Evolutionary conservation across 306 rosid species (phyloP).

Genomic region (Castanopsis chinensis): DNA sequence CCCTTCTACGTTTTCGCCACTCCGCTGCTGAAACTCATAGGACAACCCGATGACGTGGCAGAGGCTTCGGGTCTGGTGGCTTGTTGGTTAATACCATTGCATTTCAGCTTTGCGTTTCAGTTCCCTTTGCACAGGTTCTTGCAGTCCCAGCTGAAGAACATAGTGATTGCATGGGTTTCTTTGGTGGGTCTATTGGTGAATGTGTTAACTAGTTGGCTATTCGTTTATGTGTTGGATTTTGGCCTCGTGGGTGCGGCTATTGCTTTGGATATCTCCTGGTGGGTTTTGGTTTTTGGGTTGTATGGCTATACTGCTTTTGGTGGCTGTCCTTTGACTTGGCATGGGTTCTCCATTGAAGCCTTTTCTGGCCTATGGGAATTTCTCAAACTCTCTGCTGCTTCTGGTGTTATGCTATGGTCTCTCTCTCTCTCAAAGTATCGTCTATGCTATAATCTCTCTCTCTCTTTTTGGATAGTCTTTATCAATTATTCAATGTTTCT

Average conservation of each 20-base stretch:
- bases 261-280: conserved; percentile 69
- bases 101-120: conserved; percentile 32
- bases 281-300: conserved; percentile 62
- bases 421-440: neutral
- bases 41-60: conserved; percentile 34
- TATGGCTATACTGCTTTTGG: conserved; percentile 44
- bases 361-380: conserved; percentile 75
- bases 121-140: conserved; percentile 35
- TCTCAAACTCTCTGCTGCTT: conserved; percentile 58
- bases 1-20: conserved; percentile 31
- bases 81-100: conserved; percentile 31
- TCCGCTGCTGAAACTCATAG: conserved; percentile 32
- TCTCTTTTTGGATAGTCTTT: no score
- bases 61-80: conserved; percentile 32
- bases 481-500: no score
- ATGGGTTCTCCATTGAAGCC: conserved; percentile 61
- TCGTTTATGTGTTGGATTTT: conserved; percentile 44
- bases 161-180: conserved; percentile 58
- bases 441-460: no score
- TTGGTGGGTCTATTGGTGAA: conserved; percentile 40
- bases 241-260: conserved; percentile 74
- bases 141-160: conserved; percentile 40
- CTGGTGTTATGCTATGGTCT: conserved; percentile 76
- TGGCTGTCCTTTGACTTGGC: conserved; percentile 75
- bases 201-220: conserved; percentile 43